A percentile compares a stretch with the other conserved stretches of the same genome.
phyloP scores from a whole-genome alignment of 805 yeast genomes.

The Saturnispora kantuleensis region DNA sequence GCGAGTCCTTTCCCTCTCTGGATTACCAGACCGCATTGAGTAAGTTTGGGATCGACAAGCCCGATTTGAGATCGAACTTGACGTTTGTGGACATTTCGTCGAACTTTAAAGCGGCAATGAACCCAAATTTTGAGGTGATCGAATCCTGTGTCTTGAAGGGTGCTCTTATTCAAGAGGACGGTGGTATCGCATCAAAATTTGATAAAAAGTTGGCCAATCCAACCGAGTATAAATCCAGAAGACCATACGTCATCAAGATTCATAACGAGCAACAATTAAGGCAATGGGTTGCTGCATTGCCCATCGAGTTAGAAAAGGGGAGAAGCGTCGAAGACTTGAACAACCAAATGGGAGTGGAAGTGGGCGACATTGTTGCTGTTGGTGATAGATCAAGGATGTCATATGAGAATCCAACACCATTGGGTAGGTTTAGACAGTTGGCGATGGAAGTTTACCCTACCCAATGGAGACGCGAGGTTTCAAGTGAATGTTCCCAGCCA shows the following conservation, averaged over 20 bases:
- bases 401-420: constrained; percentile 92
- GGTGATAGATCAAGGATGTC: constrained; percentile 61
- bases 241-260: constrained; percentile 49
- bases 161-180: constrained; percentile 28
- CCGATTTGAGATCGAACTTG: constrained; percentile 67
- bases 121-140: constrained; percentile 49
- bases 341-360: constrained; percentile 31
- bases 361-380: constrained; percentile 71
- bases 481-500: constrained; percentile 13
- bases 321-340: constrained; percentile 18
- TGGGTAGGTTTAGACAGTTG: constrained; percentile 77
- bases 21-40: constrained; percentile 61
- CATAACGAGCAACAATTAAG: constrained; percentile 29
- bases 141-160: constrained; percentile 61
- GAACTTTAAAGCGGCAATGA: constrained; percentile 25
- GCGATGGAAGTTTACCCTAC: constrained; percentile 48
- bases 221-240: constrained; percentile 42
- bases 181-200: constrained; percentile 11
- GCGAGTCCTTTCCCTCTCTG: constrained; percentile 34
- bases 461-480: constrained; percentile 35
- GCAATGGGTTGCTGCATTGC: constrained; percentile 33
- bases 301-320: constrained; percentile 8
- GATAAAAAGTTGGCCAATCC: constrained; percentile 26
- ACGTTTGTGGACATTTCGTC: constrained; percentile 39
- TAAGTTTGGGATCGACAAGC: constrained; percentile 85